Percentiles rank a stretch among this genome's conserved stretches.
phyloP scores from a whole-genome alignment of 1,139 yeast species.

The Candida sp. region DNA sequence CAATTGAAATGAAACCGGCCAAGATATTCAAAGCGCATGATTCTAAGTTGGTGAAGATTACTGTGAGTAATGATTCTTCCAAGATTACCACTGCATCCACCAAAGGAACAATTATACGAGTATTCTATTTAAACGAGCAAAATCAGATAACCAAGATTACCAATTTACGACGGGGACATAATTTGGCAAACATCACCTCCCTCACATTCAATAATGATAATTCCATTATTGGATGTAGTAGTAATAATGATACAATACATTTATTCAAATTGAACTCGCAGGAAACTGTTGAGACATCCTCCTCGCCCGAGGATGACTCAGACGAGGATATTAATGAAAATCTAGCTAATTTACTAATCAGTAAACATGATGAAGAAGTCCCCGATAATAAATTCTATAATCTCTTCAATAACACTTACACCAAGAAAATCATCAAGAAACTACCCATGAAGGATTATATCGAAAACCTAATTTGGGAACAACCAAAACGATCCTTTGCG shows the following conservation, averaged over 20 bases:
- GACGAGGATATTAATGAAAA: constrained; percentile 41
- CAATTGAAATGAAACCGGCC: constrained; percentile 52
- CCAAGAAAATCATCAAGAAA: constrained; percentile 35
- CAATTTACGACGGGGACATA: constrained; percentile 70
- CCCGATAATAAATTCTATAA: constrained; percentile 10
- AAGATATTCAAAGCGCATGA: constrained; percentile 60
- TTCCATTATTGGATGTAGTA: constrained; percentile 58
- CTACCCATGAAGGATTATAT: constrained; percentile 42
- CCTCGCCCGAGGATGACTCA: constrained; percentile 11
- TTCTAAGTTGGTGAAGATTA: constrained; percentile 43
- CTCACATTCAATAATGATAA: constrained; percentile 52
- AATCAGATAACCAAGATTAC: constrained; percentile 27
- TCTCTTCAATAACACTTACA: constrained; percentile 29
- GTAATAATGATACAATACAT: constrained; percentile 68
- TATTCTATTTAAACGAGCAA: constrained; percentile 22
- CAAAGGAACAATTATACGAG: constrained; percentile 71
- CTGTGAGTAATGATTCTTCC: constrained; percentile 49
- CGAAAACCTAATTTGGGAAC: constrained; percentile 43
- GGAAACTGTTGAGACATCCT: constrained; percentile 7
- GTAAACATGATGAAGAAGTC: constrained; percentile 17
- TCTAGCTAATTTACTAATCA: constrained; percentile 36
- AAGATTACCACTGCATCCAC: constrained; percentile 66
- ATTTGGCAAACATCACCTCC: constrained; percentile 53
- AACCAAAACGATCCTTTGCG: constrained; percentile 44
- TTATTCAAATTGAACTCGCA: constrained; percentile 45